These are phyloP conservation scores for Silybum marianum DNA, from an alignment of 129 eudicot species.

Conservation along the genomic window DNA sequence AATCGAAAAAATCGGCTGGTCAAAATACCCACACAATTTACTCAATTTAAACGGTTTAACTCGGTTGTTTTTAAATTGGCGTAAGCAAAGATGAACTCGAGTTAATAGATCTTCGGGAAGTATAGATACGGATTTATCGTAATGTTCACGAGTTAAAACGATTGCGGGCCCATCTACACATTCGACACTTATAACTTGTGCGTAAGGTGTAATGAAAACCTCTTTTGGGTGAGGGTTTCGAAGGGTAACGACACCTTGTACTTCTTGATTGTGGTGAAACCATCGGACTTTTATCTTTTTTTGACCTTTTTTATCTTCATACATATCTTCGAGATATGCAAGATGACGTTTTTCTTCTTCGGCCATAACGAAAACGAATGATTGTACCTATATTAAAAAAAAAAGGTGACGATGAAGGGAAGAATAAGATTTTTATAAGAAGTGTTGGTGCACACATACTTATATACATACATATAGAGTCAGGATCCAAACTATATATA, in stretches of 20 bases:
- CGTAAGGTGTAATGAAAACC: conserved; percentile 92
- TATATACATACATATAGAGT: too few species aligned
- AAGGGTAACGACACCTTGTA: conserved; percentile 61
- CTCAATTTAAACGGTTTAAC: conserved; percentile 80
- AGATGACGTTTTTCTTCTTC: conserved; percentile 79
- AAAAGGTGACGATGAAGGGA: background rate
- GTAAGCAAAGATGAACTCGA: conserved; percentile 72
- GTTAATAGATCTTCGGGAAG: conserved; percentile 65
- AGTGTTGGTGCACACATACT: background rate
- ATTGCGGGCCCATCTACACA: conserved; percentile 96
- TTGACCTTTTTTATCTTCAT: conserved; percentile 86
- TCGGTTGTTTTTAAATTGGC: conserved; percentile 77
- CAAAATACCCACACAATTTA: conserved; percentile 85
- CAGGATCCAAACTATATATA: too few species aligned
- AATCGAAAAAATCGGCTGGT: conserved; percentile 80
- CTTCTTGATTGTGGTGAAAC: conserved; percentile 94
- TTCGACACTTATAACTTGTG: conserved; percentile 94
- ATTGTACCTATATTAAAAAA: conserved; percentile 73
- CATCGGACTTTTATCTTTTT: conserved; percentile 97
- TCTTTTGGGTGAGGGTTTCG: conserved; percentile 86
- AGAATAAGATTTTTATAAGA: too few species aligned
- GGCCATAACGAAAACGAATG: conserved; percentile 97
- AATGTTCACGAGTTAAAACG: conserved; percentile 86
- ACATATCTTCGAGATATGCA: conserved; percentile 97
- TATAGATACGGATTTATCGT: conserved; percentile 57